Evolutionary conservation across 805 yeast genomes (phyloP).

Genomic region (Wickerhamiella azymoides): DNA sequence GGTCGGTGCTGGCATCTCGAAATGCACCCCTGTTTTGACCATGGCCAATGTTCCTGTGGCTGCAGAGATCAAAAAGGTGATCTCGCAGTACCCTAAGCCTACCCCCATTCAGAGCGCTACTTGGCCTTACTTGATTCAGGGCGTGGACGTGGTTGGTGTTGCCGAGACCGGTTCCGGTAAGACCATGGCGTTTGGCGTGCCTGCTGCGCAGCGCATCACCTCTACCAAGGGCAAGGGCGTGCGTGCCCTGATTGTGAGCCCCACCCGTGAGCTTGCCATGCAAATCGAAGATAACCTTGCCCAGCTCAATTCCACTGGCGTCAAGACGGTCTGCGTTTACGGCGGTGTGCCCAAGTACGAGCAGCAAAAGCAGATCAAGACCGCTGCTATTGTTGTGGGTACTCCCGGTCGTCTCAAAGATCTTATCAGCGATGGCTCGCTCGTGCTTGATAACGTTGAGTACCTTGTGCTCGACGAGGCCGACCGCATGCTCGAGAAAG

Average conservation of each 20-base stretch:
- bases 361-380: constrained; percentile 57
- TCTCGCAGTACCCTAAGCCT: constrained; percentile 70
- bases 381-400: constrained; percentile 74
- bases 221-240: constrained; percentile 34
- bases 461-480: constrained; percentile 93
- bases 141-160: constrained; percentile 85
- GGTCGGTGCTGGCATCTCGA: constrained; percentile 28
- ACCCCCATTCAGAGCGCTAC: constrained; percentile 92
- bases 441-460: constrained; percentile 49
- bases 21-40: constrained; percentile 52
- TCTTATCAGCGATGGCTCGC: constrained; percentile 75
- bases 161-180: constrained; percentile 99
- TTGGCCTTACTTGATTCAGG: constrained; percentile 78
- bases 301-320: constrained; percentile 42
- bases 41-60: constrained; percentile 50
- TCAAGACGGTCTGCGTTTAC: constrained; percentile 72
- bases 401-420: constrained; percentile 97
- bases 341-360: constrained; percentile 97
- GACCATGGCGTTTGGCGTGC: constrained; percentile 94
- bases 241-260: constrained; percentile 76
- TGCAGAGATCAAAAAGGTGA: constrained; percentile 40
- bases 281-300: constrained; percentile 80
- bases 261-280: constrained; percentile 93
- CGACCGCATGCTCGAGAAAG: constrained; percentile 96
- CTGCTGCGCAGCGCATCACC: constrained; percentile 69